A percentile compares a stretch with the other conserved stretches of the same genome.
These are phyloP conservation scores for Epicoccum nigrum DNA, from an alignment of 2,329 filamentous ascomycete genomes.

Conservation along the genomic window DNA sequence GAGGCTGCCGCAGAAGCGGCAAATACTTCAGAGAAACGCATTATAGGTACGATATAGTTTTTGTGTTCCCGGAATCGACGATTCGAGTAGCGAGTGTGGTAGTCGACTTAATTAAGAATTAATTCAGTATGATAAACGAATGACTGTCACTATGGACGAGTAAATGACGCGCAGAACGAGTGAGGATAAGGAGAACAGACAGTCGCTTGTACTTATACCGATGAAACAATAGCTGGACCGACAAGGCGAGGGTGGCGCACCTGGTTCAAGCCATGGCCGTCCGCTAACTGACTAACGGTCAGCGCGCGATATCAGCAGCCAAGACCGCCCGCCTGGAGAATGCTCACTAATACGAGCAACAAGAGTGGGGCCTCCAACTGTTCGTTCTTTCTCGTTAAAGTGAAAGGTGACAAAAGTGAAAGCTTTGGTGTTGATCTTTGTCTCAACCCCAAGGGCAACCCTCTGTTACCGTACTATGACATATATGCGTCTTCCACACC, in stretches of 20 bases:
- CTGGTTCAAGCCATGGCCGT: conserved; percentile 22
- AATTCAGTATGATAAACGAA: conserved; percentile 29
- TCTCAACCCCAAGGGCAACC: background rate
- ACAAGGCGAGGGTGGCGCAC: conserved; percentile 26
- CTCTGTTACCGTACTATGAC: no score
- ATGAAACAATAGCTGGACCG: conserved; percentile 14
- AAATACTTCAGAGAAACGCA: conserved; percentile 42
- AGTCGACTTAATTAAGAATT: conserved; percentile 24
- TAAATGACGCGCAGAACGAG: conserved; percentile 34
- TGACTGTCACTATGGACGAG: conserved; percentile 32
- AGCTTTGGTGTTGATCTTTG: conserved; percentile 3
- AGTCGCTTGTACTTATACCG: conserved; percentile 30
- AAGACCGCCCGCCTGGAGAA: conserved; percentile 25
- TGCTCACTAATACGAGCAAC: conserved; percentile 22
- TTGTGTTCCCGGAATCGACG: conserved; percentile 7
- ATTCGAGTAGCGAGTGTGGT: conserved; percentile 25
- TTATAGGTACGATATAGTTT: conserved; percentile 18
- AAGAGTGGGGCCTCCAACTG: conserved; percentile 17
- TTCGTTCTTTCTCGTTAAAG: conserved; percentile 1
- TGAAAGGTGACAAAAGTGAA: background rate
- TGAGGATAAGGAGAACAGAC: conserved; percentile 16
- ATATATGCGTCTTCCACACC: background rate
- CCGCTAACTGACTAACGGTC: conserved; percentile 21
- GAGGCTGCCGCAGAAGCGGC: conserved; percentile 37
- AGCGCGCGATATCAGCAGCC: conserved; percentile 26